Evolutionary conservation across 495 filamentous ascomycete species (phyloP).

Genomic region (Aspergillus bridgeri): DNA sequence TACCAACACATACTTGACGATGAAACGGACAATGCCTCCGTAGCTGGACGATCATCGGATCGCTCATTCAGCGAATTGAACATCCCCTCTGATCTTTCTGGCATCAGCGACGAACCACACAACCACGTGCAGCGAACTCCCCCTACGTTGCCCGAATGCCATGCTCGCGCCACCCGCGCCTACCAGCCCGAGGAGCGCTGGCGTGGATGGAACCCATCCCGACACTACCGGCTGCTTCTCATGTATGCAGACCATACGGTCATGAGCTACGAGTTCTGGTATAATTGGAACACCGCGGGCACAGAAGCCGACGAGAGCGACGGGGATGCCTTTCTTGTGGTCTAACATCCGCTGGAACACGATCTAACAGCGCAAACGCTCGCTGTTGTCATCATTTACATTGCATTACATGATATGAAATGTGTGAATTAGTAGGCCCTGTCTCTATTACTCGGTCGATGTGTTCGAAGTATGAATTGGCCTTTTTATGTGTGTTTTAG

Average conservation of each 20-base stretch:
- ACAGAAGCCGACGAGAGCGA: constrained; percentile 4
- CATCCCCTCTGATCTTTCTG: constrained; percentile 1
- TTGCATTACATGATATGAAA: neutral
- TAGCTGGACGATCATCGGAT: neutral
- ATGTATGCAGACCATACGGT: constrained; percentile 73
- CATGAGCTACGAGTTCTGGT: constrained; percentile 75
- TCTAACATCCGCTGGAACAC: constrained; percentile 3
- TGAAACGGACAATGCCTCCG: constrained; percentile 4
- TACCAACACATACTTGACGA: constrained; percentile 25
- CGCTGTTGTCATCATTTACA: no score
- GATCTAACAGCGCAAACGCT: neutral
- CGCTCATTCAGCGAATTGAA: constrained; percentile 4
- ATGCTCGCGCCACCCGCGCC: constrained; percentile 35
- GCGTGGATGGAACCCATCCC: constrained; percentile 40
- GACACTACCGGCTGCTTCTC: constrained; percentile 67
- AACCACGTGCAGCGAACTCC: neutral
- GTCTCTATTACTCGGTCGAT: neutral
- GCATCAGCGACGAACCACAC: constrained; percentile 3
- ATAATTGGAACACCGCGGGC: constrained; percentile 28
- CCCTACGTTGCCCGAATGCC: constrained; percentile 37
- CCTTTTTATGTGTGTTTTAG: neutral
- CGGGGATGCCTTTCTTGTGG: constrained; percentile 15
- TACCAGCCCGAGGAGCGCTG: constrained; percentile 39
- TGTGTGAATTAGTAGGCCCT: neutral
- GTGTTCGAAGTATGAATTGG: neutral